phyloP scores from a whole-genome alignment of 768 basidiomycete species.

The Auriscalpium microsporum region DNA sequence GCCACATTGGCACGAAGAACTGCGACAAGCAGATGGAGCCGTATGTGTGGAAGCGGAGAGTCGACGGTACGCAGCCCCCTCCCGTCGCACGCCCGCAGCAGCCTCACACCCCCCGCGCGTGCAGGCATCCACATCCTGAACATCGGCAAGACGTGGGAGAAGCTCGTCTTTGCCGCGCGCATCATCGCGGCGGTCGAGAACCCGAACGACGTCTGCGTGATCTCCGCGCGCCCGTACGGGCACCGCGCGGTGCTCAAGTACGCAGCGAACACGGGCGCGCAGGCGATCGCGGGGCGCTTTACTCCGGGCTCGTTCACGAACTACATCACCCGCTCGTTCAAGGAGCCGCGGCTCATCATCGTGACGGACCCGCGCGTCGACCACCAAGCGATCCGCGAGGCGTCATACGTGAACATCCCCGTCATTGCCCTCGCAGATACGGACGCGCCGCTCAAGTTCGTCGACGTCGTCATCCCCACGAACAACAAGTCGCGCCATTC shows the following conservation, averaged over 20 bases:
- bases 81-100: not conserved
- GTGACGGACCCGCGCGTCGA: conserved; percentile 99
- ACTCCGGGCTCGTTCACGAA: conserved; percentile 99
- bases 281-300: conserved; percentile 98
- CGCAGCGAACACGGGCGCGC: conserved; percentile 95
- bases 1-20: conserved; percentile 97
- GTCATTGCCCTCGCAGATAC: conserved; percentile 99
- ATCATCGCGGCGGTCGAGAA: conserved; percentile 97
- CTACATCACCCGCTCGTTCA: conserved; percentile 99
- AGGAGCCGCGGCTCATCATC: conserved; percentile 96
- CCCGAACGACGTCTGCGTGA: conserved; percentile 96
- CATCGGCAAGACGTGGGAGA: conserved; percentile 99
- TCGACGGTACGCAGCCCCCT: conserved; percentile 67
- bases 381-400: conserved; percentile 99
- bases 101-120: conserved; percentile 10
- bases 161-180: conserved; percentile 95
- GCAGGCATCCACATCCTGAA: conserved; percentile 93
- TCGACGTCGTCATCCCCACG: conserved; percentile 96
- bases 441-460: conserved; percentile 94
- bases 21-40: conserved; percentile 99
- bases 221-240: conserved; percentile 96
- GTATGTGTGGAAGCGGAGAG: conserved; percentile 95
- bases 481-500: conserved; percentile 99
- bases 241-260: conserved; percentile 99
- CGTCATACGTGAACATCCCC: conserved; percentile 99